These are phyloP conservation scores for Areca catechu DNA, from an alignment of 176 grass and related monocot species.

Conservation along the genomic window DNA sequence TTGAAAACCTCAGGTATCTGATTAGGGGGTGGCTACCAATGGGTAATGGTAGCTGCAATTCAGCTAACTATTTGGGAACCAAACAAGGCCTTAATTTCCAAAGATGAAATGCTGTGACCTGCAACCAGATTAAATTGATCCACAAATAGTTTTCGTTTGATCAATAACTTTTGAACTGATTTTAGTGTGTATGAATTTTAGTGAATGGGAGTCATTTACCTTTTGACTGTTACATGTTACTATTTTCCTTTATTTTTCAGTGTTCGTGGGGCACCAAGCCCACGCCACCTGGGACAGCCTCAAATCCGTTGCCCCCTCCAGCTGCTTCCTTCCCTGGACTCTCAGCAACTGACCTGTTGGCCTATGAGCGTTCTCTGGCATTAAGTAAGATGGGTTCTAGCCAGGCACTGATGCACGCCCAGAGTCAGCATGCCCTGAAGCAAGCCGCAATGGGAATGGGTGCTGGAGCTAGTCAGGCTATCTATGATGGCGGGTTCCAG, in stretches of 20 bases:
- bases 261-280: slow-evolving; percentile 99
- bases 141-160: too few species aligned
- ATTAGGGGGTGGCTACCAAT: too few species aligned
- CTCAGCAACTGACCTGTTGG: slow-evolving; percentile 48
- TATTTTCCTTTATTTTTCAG: slow-evolving; percentile 23
- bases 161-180: too few species aligned
- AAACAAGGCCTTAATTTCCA: too few species aligned
- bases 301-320: slow-evolving; percentile 63
- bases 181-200: too few species aligned
- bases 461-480: slow-evolving; percentile 55
- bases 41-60: too few species aligned
- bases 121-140: too few species aligned
- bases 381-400: slow-evolving; percentile 52
- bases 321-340: slow-evolving; percentile 41
- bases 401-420: slow-evolving; percentile 43
- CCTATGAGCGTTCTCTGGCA: slow-evolving; percentile 61
- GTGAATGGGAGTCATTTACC: too few species aligned
- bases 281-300: slow-evolving; percentile 73
- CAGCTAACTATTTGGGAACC: too few species aligned
- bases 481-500: slow-evolving; percentile 70
- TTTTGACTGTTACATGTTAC: too few species aligned
- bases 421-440: slow-evolving; percentile 64
- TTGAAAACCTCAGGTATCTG: too few species aligned
- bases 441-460: slow-evolving; percentile 53
- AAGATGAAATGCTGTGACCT: too few species aligned